Percentiles rank a stretch among this genome's conserved stretches.
These are phyloP conservation scores for Kuraishia ogatae DNA, from an alignment of 805 yeast species.

Conservation along the genomic window DNA sequence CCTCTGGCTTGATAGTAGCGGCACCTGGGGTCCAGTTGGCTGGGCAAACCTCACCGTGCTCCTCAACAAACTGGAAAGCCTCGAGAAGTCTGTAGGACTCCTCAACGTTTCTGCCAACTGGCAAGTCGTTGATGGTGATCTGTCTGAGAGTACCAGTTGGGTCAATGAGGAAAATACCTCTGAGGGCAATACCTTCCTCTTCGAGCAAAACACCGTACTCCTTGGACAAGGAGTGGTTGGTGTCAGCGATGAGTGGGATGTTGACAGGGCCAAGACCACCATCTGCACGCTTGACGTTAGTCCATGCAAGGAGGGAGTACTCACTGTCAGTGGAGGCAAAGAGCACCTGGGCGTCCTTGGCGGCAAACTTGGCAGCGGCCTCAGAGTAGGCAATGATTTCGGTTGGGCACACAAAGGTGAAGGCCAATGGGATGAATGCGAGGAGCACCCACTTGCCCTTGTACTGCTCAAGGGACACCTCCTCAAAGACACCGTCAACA, in stretches of 20 bases:
- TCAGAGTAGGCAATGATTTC: slow-evolving; percentile 98
- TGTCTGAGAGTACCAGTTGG: slow-evolving; percentile 94
- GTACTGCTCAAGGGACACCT: slow-evolving; percentile 88
- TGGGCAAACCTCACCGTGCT: slow-evolving; percentile 99
- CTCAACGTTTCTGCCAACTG: slow-evolving; percentile 98
- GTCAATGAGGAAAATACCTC: slow-evolving; percentile 98
- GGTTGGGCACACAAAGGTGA: slow-evolving; percentile 99
- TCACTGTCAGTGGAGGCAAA: slow-evolving; percentile 98
- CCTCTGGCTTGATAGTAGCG: slow-evolving; percentile 84
- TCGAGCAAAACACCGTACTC: slow-evolving; percentile 97
- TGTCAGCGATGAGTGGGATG: slow-evolving; percentile 93
- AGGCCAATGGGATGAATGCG: slow-evolving; percentile 97
- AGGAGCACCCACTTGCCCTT: slow-evolving; percentile 96
- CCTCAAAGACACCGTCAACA: slow-evolving; percentile 93
- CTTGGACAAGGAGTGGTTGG: slow-evolving; percentile 88
- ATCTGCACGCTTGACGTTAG: slow-evolving; percentile 90
- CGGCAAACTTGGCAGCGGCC: slow-evolving; percentile 84
- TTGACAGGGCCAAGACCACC: slow-evolving; percentile 97
- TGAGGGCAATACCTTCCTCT: slow-evolving; percentile 94
- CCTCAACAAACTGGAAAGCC: slow-evolving; percentile 99
- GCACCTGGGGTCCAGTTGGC: slow-evolving; percentile 98
- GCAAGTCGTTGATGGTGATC: slow-evolving; percentile 95
- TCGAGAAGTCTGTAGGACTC: slow-evolving; percentile 96
- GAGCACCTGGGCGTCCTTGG: slow-evolving; percentile 78
- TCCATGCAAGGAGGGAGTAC: slow-evolving; percentile 97